These are phyloP conservation scores for Eutrema salsugineum DNA, from an alignment of 441 rosid genomes.

Conservation along the genomic window DNA sequence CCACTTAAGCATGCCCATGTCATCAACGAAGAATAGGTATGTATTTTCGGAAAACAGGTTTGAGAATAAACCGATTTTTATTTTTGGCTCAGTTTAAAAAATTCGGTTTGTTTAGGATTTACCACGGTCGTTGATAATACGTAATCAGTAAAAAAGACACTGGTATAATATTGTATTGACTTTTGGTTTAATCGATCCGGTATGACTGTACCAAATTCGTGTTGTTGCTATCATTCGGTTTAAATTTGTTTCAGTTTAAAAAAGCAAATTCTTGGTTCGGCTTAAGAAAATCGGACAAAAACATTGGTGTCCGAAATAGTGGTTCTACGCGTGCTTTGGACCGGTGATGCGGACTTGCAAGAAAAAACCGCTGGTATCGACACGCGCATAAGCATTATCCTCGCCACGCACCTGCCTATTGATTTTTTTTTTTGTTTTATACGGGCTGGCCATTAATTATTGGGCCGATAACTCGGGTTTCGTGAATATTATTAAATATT, in stretches of 20 bases:
- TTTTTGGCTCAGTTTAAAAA: background rate
- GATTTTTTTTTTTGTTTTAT: conserved; percentile 7
- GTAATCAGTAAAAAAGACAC: no score
- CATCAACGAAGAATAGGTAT: background rate
- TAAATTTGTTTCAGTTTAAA: background rate
- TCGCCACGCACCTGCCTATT: conserved; percentile 9
- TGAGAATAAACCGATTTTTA: background rate
- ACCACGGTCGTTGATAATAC: background rate
- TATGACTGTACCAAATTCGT: background rate
- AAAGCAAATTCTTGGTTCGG: background rate
- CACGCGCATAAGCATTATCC: background rate
- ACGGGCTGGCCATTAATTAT: conserved; percentile 9
- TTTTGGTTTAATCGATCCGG: background rate
- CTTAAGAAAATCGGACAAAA: no score
- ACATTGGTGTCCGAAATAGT: background rate
- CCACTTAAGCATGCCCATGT: background rate
- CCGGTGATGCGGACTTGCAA: background rate
- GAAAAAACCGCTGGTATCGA: background rate
- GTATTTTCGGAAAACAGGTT: background rate
- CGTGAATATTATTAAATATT: background rate
- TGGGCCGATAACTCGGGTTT: conserved; percentile 4
- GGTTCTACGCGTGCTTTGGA: conserved; percentile 9
- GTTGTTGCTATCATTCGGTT: background rate
- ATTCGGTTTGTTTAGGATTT: background rate
- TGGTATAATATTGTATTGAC: no score